Base-by-base conservation (phyloP, 208 protist species). In the Leishmania aethiopica region DNA sequence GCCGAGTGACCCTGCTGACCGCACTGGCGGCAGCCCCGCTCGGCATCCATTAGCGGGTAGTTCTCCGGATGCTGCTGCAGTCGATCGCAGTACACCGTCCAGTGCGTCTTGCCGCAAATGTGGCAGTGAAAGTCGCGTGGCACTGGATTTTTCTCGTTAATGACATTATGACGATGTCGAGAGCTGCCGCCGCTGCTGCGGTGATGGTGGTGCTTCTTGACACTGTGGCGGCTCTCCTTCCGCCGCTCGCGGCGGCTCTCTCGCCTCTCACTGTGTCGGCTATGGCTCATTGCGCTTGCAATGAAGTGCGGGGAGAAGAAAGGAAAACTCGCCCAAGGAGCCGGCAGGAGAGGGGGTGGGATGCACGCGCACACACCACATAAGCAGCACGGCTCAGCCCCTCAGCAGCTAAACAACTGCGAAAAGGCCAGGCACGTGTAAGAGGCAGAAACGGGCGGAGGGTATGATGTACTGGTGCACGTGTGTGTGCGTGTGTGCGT, bases 101-200 rank as follows among this genome's bases (percentile, higher is more conserved):
- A 98, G 85, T 98, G 95, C 11, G 88, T 87, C 28, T 93, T 88
- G 37, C 77, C 85, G 71, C 95, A 98, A 79, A 97, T 91, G 84
- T 96, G 93, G 81, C 95, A 98, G 70, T 82, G 81, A 81, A 94
- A 93, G 69, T 88, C 81, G 17, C 86, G 66, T 62, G 90, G 87
- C 17, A 89, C 85, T 17, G 69, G 75, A 0, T 85, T 82, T 45
- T 78, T 77, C 37, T 85, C 82, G 7, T 60, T 72, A 6, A n/a
- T 35, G 17, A 25, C 35, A 53, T 13, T 25, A 51, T 22, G 25
- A 57, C 76, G 71, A 59, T 57, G 75, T 13, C 55, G 59, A 3
- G 55, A n/a, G 32, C 49, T 57, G 32, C 73, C 19, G 47, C 35
- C 19, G 32, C 67, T 22, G 59, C 84, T 62, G 76, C 81, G 45